phyloP scores from a whole-genome alignment of 805 yeast genomes.

The Suhomyces tanzawaensis region DNA sequence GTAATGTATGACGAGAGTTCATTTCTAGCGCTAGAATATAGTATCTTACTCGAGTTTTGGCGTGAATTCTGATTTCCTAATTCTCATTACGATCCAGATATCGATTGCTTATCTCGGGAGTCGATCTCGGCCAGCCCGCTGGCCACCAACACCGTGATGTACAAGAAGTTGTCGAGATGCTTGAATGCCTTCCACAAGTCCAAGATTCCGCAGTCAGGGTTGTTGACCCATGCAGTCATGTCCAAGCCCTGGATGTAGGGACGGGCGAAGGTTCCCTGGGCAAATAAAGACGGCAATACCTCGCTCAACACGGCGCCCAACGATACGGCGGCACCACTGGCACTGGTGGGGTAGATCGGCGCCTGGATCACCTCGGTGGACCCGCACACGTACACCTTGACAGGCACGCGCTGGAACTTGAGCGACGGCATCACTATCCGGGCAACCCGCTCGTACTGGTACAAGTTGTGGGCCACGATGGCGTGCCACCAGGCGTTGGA shows the following conservation, averaged over 20 bases:
- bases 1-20: too few species aligned
- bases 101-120: too few species aligned
- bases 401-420: conserved; percentile 39
- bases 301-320: conserved; percentile 13
- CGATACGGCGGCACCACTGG: conserved; percentile 8
- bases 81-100: too few species aligned
- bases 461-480: conserved; percentile 35
- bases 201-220: conserved; percentile 8
- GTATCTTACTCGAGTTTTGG: too few species aligned
- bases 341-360: conserved; percentile 11
- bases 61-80: too few species aligned
- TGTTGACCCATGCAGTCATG: conserved; percentile 14
- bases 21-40: too few species aligned
- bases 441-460: conserved; percentile 23
- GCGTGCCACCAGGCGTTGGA: conserved; percentile 58
- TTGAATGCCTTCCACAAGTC: conserved; percentile 34
- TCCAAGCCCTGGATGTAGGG: conserved; percentile 34
- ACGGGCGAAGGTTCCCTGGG: conserved; percentile 8
- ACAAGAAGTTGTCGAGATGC: conserved; percentile 37
- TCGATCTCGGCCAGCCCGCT: background rate
- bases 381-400: conserved; percentile 46
- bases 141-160: conserved; percentile 9
- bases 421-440: conserved; percentile 24
- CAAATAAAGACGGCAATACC: conserved; percentile 6
- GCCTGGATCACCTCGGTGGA: conserved; percentile 34